Conservation (phyloP, 2,329 filamentous ascomycete genomes). For the Ascochyta lentis region DNA sequence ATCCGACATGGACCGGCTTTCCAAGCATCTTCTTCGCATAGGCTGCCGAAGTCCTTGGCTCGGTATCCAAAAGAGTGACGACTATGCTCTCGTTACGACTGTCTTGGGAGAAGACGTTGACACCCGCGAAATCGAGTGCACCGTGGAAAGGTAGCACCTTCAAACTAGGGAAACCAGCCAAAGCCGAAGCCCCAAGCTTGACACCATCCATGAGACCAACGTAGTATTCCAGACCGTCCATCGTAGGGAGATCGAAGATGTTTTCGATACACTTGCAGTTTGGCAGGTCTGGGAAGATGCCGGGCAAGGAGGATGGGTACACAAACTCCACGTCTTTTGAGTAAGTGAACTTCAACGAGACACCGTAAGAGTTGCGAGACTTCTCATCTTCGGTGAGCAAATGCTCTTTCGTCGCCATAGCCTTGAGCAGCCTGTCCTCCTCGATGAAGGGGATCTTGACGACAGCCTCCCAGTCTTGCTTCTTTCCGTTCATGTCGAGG, state of each 20-base stretch:
- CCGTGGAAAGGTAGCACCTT: constrained; percentile 86
- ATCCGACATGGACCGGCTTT: constrained; percentile 86
- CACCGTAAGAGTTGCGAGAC: constrained; percentile 86
- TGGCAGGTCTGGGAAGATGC: constrained; percentile 86
- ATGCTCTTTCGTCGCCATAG: constrained; percentile 85
- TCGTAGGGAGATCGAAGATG: constrained; percentile 90
- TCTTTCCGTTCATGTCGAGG: constrained; percentile 99
- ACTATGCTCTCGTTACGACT: constrained; percentile 97
- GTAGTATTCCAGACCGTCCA: constrained; percentile 86
- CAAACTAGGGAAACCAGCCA: constrained; percentile 92
- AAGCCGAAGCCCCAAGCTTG: constrained; percentile 78
- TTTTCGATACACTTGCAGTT: constrained; percentile 94
- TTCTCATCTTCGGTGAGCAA: constrained; percentile 80
- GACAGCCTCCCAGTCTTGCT: constrained; percentile 99
- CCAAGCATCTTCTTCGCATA: constrained; percentile 81
- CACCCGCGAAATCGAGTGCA: constrained; percentile 82
- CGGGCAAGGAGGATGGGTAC: constrained; percentile 87
- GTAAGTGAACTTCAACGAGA: constrained; percentile 91
- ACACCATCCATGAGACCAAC: constrained; percentile 84
- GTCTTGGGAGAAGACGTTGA: constrained; percentile 94
- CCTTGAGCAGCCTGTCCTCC: constrained; percentile 80
- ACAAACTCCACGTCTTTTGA: constrained; percentile 76
- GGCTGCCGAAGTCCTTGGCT: constrained; percentile 72
- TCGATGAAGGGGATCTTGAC: constrained; percentile 99
- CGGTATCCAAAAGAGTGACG: constrained; percentile 79